Evolutionary conservation across 192 early-diverging fungal species (phyloP).

Genomic region (Piromyces finnis): DNA sequence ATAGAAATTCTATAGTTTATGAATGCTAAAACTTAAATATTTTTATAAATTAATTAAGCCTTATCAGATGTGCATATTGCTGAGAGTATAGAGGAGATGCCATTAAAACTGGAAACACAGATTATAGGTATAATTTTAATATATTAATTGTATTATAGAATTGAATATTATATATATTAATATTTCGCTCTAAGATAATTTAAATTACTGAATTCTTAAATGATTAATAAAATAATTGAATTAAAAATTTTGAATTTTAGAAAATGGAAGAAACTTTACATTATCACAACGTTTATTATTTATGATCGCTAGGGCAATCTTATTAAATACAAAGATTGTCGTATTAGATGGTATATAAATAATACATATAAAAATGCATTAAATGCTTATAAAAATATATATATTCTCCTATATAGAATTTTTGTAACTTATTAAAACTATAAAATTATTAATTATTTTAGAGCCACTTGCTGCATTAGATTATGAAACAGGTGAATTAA

Average conservation of each 20-base stretch:
- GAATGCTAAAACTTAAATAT: too few relatives aligned
- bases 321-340: background rate
- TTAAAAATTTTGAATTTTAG: background rate
- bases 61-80: background rate
- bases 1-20: too few relatives aligned
- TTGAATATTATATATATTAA: too few relatives aligned
- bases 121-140: background rate
- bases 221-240: too few relatives aligned
- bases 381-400: too few relatives aligned
- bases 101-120: background rate
- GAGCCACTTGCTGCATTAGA: background rate
- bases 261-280: background rate
- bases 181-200: too few relatives aligned
- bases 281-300: background rate
- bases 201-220: too few relatives aligned
- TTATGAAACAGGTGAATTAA: background rate
- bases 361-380: too few relatives aligned
- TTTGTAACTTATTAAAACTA: background rate
- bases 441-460: background rate
- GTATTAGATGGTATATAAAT: background rate
- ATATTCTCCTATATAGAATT: too few relatives aligned
- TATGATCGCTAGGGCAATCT: background rate
- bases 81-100: background rate
- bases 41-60: too few relatives aligned
- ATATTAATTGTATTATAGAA: too few relatives aligned